Evolutionary conservation across 2,329 filamentous ascomycete genomes (phyloP).

Genomic region (Fusarium sp.): DNA sequence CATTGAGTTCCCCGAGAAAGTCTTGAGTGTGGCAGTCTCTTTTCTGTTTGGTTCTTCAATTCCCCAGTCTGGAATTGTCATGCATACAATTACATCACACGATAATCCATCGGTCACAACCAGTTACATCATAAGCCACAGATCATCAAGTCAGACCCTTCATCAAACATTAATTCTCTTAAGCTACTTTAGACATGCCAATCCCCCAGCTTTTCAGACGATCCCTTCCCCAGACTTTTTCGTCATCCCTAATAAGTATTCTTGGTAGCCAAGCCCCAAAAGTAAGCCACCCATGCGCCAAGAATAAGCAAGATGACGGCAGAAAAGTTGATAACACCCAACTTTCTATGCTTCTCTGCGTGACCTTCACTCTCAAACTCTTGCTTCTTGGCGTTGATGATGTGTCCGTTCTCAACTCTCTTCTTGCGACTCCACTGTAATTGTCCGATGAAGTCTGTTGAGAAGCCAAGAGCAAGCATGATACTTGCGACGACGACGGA

Average conservation of each 20-base stretch:
- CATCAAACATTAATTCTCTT: background rate
- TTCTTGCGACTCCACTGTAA: slow-evolving; percentile 70
- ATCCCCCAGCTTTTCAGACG: background rate
- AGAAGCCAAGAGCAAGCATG: slow-evolving; percentile 54
- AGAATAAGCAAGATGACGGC: slow-evolving; percentile 59
- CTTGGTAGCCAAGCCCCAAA: slow-evolving; percentile 69
- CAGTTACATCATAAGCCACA: background rate
- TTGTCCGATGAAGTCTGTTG: slow-evolving; percentile 57
- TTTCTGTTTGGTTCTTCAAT: background rate
- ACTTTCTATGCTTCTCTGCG: slow-evolving; percentile 52
- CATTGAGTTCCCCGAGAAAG: background rate
- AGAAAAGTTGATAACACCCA: slow-evolving; percentile 58
- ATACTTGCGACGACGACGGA: slow-evolving; percentile 59
- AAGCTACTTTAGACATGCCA: fast-evolving
- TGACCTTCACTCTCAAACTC: slow-evolving; percentile 52
- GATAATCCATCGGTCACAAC: background rate
- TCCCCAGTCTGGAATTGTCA: no score
- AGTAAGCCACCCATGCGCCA: slow-evolving; percentile 67
- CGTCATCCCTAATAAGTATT: slow-evolving; percentile 43
- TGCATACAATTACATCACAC: background rate
- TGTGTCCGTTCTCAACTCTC: slow-evolving; percentile 58
- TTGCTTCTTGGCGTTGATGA: slow-evolving; percentile 58
- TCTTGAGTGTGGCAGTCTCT: background rate
- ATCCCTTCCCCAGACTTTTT: background rate
- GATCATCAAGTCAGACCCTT: background rate